Evolutionary conservation across 345 rosid genomes (phyloP).

Genomic region (Aquilaria malaccensis): DNA sequence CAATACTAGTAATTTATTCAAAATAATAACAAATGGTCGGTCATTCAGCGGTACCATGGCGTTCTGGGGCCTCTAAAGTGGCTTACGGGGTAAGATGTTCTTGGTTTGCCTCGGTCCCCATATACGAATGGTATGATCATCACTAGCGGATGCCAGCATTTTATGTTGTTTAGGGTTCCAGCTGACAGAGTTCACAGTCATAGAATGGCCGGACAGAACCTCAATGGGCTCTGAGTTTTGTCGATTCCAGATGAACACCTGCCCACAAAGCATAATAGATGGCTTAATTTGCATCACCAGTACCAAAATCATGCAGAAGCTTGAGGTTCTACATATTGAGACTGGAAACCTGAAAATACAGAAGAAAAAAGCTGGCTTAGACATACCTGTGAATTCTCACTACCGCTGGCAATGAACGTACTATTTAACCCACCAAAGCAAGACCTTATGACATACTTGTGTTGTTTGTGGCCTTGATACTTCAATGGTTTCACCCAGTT

Average conservation of each 20-base stretch:
- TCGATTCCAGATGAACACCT: conserved; percentile 84
- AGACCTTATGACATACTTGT: conserved; percentile 73
- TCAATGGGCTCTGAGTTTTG: conserved; percentile 46
- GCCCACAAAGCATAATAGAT: conserved; percentile 13
- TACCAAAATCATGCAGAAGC: background rate
- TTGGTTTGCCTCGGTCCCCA: conserved; percentile 53
- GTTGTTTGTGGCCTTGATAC: conserved; percentile 68
- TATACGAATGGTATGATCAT: conserved; percentile 69
- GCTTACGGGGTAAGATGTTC: conserved; percentile 10
- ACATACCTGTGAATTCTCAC: conserved; percentile 71
- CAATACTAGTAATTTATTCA: conserved; percentile 4
- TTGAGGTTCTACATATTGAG: background rate
- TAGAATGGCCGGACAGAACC: conserved; percentile 68
- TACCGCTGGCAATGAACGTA: conserved; percentile 84
- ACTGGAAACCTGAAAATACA: background rate
- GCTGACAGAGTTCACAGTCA: conserved; percentile 81
- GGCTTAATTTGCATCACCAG: background rate
- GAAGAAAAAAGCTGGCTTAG: background rate
- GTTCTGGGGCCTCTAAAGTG: conserved; percentile 11
- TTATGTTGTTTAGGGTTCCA: conserved; percentile 74
- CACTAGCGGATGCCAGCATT: conserved; percentile 86
- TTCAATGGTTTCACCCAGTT: conserved; percentile 49
- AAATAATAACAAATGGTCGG: conserved; percentile 14
- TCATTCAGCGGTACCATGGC: background rate
- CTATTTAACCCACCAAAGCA: conserved; percentile 83